phyloP scores from a whole-genome alignment of 495 filamentous ascomycete genomes.

The Aspergillus wentii region DNA sequence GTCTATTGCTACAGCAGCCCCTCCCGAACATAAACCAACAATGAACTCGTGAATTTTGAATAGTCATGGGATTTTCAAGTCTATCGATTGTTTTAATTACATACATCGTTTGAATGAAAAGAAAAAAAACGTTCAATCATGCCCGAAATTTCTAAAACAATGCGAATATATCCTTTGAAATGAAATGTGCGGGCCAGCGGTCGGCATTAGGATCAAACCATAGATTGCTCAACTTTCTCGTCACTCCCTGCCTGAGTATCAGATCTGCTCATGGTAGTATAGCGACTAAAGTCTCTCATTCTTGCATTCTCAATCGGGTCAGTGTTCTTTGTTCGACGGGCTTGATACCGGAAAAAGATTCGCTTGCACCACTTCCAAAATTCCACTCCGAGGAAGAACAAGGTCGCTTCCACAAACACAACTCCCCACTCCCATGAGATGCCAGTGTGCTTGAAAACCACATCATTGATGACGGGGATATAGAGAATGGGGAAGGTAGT shows the following conservation, averaged over 20 bases:
- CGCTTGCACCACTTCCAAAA: constrained; percentile 65
- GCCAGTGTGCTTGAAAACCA: constrained; percentile 65
- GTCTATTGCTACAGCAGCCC: no score
- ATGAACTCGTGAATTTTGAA: no score
- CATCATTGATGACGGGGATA: constrained; percentile 63
- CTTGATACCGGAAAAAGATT: constrained; percentile 38
- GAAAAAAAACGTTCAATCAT: no score
- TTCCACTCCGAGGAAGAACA: constrained; percentile 64
- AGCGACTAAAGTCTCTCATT: constrained; percentile 30
- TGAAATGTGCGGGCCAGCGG: no score
- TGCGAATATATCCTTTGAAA: no score
- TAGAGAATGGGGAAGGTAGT: constrained; percentile 70
- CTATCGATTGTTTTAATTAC: no score
- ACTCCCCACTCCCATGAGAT: constrained; percentile 73
- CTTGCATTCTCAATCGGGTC: constrained; percentile 3
- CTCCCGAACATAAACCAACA: no score
- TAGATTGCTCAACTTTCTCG: constrained; percentile 26
- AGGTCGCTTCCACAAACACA: constrained; percentile 49
- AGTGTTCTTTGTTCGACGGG: constrained; percentile 8
- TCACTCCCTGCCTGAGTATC: constrained; percentile 28
- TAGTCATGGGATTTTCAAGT: no score
- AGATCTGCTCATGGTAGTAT: constrained; percentile 36
- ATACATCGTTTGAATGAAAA: no score
- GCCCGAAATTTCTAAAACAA: no score
- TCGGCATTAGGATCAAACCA: no score